Conservation (phyloP, 2,329 filamentous ascomycete genomes). For the Remersonia thermophila region DNA sequence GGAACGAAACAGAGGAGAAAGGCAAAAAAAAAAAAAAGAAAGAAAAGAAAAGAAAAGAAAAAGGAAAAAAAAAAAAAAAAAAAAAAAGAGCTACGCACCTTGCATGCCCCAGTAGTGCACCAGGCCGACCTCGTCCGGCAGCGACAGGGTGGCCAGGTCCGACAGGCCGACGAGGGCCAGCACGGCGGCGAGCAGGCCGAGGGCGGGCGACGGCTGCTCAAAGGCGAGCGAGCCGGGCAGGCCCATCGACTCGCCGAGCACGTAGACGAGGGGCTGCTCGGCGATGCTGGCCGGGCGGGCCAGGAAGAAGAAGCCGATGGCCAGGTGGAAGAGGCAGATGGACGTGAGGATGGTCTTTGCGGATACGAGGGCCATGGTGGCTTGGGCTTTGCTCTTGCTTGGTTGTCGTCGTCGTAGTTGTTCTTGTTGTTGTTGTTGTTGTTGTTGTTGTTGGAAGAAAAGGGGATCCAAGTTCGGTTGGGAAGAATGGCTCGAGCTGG, state of each 20-base stretch:
- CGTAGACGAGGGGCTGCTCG: slow-evolving; percentile 67
- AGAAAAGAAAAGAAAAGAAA: too few relatives aligned
- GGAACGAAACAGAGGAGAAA: too few relatives aligned
- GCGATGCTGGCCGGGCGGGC: slow-evolving; percentile 59
- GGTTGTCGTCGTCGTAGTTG: neutral
- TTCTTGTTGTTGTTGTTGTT: too few relatives aligned
- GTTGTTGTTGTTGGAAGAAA: too few relatives aligned
- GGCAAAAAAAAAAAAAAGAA: too few relatives aligned
- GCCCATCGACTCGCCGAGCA: slow-evolving; percentile 73
- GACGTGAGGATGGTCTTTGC: slow-evolving; percentile 69
- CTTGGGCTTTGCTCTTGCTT: neutral
- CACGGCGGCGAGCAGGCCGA: slow-evolving; percentile 60
- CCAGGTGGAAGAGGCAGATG: slow-evolving; percentile 73
- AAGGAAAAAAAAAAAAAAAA: too few relatives aligned
- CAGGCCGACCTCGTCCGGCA: slow-evolving; percentile 53
- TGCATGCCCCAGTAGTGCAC: slow-evolving; percentile 55
- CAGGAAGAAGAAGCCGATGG: slow-evolving; percentile 73
- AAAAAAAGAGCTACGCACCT: slow-evolving; percentile 43
- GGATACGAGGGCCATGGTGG: slow-evolving; percentile 66
- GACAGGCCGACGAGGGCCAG: slow-evolving; percentile 48
- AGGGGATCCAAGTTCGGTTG: too few relatives aligned
- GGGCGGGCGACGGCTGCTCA: slow-evolving; percentile 54
- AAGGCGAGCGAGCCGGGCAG: slow-evolving; percentile 59
- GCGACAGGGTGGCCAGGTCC: slow-evolving; percentile 54
- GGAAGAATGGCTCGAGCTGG: too few relatives aligned